Percentiles rank a stretch among this genome's conserved stretches.
Evolutionary conservation across 371 early-diverging fungal species (phyloP).

Genomic region (Chytridium lagenaria): DNA sequence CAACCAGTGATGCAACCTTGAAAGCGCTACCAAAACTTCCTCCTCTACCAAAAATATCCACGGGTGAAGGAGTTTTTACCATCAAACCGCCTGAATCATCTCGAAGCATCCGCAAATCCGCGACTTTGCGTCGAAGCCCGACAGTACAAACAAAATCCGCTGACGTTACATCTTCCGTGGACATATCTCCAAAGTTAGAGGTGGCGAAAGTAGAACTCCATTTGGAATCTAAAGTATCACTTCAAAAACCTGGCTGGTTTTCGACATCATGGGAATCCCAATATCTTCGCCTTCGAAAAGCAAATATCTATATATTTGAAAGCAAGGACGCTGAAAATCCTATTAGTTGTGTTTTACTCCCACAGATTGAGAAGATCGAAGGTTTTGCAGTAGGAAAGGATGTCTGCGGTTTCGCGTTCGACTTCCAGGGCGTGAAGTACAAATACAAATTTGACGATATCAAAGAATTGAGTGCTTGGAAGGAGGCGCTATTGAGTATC

Average conservation of each 20-base stretch:
- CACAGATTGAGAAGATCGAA: slow-evolving; percentile 5
- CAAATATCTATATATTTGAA: slow-evolving; percentile 26
- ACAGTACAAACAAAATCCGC: neutral
- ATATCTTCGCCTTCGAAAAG: slow-evolving; percentile 21
- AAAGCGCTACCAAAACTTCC: neutral
- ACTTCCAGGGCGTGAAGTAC: slow-evolving; percentile 5
- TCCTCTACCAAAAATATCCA: neutral
- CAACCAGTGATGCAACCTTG: neutral
- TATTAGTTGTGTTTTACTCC: slow-evolving; percentile 5
- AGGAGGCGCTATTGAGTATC: neutral
- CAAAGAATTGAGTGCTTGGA: neutral
- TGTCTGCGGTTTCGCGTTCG: slow-evolving; percentile 22
- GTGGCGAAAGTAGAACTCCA: neutral
- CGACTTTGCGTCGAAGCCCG: neutral
- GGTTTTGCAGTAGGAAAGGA: slow-evolving; percentile 15
- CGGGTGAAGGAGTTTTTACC: neutral
- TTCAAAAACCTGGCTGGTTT: neutral
- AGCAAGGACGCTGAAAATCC: slow-evolving; percentile 25
- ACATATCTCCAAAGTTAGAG: neutral
- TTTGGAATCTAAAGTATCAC: neutral
- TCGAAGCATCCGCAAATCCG: neutral
- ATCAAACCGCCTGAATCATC: neutral
- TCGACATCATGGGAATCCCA: slow-evolving; percentile 22
- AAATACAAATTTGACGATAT: slow-evolving; percentile 18
- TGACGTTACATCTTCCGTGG: neutral